A percentile compares a stretch with the other conserved stretches of the same genome.
phyloP scores from a whole-genome alignment of 176 grass and related monocot species.

The Carex littledalei region DNA sequence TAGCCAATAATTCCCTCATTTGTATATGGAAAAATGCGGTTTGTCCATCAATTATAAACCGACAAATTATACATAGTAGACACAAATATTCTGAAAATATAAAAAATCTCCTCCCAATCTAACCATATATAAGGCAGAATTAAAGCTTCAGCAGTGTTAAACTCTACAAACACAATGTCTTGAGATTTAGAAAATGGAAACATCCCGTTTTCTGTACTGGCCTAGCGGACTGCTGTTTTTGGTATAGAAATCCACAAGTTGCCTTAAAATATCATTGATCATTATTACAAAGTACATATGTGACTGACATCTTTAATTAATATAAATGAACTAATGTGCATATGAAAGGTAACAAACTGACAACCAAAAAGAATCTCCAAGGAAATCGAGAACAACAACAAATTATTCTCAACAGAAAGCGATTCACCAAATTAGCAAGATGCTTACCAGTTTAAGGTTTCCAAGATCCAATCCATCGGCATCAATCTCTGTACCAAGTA shows the following conservation, averaged over 20 bases:
- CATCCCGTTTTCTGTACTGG: not conserved
- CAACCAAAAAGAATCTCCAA: not conserved
- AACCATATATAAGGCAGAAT: not conserved
- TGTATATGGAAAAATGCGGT: not conserved
- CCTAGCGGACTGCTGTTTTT: not conserved
- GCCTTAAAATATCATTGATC: not conserved
- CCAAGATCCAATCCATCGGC: constrained; percentile 27
- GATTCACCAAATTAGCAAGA: not conserved
- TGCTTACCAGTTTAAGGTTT: constrained; percentile 67
- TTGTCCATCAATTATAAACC: not conserved
- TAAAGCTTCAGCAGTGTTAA: not conserved
- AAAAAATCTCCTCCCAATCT: not conserved
- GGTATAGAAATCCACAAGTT: not conserved
- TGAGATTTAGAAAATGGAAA: not conserved
- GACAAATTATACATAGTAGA: not conserved
- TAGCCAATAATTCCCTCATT: not conserved
- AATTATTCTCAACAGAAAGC: not conserved
- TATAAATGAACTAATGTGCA: not conserved
- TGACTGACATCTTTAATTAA: not conserved
- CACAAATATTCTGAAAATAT: not conserved
- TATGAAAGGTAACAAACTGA: not conserved
- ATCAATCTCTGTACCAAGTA: constrained; percentile 29
- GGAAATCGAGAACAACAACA: not conserved
- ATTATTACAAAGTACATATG: not conserved
- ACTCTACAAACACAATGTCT: not conserved